Base-by-base conservation (phyloP, 371 early-diverging fungal genomes). In the Mortierella sp. region DNA sequence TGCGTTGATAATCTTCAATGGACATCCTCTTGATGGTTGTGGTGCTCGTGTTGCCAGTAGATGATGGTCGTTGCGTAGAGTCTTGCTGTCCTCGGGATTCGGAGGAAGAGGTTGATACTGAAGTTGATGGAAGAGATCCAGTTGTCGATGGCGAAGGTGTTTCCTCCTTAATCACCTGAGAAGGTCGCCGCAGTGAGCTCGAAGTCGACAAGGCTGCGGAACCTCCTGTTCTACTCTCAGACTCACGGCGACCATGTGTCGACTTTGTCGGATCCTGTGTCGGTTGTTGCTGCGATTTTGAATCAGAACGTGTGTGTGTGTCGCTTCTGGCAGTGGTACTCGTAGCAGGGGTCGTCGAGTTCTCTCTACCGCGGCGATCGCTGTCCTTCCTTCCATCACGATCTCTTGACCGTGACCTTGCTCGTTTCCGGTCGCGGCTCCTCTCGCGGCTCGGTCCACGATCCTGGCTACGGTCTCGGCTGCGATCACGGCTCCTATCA, bases 1-100 rank as follows among this genome's bases (percentile, higher is more conserved):
- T 67, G 21, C 67, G 62, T 31, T 73, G 73, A 24, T 74, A 74
- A 40, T 74, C 74, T 31, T 59, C 74, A 46, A 74, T 63, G 1
- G 74, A 74, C 29, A 74, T 59, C 28, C 67, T 31, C 53, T 74
- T 74, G 27, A 63, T 49, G 6, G 57, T 17, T 1, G 62, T 19
- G 6, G 60, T 46, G 19, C 17, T 54, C 25, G 54, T 25, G 37
- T 41, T 59, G 1, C 56, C 52, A 25, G 63, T 44, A 6, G 57
- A 60, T 16, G 57, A 37, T 12, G 65, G 47, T 12, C 52, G 44
- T 7, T 52, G 45, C 8, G 24, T 37, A 3, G 24, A 12, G 29
- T 54, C 67, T 25, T 47, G 60, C n/a, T 43, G 54, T 29, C 44
- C 49, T 6, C 54, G 66, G n/a, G 48, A 16, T 16, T 58, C 71